Evolutionary conservation across 257 asterid genomes (phyloP).

Genomic region (Solanum bulbocastanum): DNA sequence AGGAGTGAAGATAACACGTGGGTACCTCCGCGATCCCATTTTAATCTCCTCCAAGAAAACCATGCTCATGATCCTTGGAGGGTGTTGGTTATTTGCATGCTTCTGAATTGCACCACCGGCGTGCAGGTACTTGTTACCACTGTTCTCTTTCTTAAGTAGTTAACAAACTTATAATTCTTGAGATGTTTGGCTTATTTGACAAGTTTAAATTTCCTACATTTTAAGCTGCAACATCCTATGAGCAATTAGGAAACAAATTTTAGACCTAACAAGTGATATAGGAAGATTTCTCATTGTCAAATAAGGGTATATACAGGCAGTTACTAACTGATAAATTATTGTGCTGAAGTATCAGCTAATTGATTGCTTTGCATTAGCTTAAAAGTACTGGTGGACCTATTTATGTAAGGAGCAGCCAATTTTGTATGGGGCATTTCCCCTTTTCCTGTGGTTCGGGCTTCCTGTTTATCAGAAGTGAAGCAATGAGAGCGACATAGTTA

Average conservation of each 20-base stretch:
- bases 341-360: background rate
- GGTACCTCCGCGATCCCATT: conserved; percentile 77
- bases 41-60: conserved; percentile 75
- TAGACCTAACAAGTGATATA: background rate
- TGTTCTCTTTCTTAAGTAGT: background rate
- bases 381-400: background rate
- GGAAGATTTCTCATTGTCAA: background rate
- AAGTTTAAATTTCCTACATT: background rate
- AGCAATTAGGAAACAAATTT: background rate
- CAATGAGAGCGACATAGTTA: background rate
- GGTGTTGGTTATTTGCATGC: conserved; percentile 83
- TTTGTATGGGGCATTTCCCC: background rate
- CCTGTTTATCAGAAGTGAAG: background rate
- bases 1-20: conserved; percentile 49
- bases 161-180: background rate
- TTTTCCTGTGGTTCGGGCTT: background rate
- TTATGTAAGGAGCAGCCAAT: background rate
- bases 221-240: background rate
- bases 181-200: background rate
- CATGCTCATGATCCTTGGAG: conserved; percentile 93
- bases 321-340: background rate
- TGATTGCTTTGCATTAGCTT: background rate
- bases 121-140: conserved; percentile 35
- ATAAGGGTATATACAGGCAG: background rate
- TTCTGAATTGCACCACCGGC: conserved; percentile 74